Evolutionary conservation across 495 filamentous ascomycete species (phyloP).

Genomic region (Xylaria scruposa): DNA sequence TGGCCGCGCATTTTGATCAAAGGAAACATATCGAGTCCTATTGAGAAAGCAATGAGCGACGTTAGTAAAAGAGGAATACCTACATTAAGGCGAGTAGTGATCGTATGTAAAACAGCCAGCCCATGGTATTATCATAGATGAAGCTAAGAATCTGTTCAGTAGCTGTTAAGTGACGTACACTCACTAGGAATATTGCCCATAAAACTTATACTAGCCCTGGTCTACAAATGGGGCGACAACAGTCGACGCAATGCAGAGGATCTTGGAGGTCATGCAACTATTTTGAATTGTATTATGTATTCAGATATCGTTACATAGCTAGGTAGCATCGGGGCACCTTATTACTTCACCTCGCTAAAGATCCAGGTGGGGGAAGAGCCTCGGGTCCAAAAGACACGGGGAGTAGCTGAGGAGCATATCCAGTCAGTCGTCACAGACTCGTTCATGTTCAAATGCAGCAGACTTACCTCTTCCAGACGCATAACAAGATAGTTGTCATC

Average conservation of each 20-base stretch:
- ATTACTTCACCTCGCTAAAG: conserved; percentile 15
- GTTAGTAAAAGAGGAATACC: background rate
- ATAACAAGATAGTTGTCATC: conserved; percentile 71
- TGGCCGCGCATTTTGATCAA: background rate
- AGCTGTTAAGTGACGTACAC: background rate
- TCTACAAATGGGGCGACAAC: conserved; percentile 1
- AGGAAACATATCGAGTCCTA: background rate
- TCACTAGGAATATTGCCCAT: background rate
- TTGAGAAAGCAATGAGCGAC: background rate
- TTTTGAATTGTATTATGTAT: conserved; percentile 1
- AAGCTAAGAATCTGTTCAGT: background rate
- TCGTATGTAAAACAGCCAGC: background rate
- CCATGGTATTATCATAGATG: background rate
- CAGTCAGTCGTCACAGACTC: background rate
- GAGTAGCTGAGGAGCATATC: conserved; percentile 59
- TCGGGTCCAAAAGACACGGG: conserved; percentile 78
- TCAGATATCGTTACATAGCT: background rate
- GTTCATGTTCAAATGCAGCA: background rate
- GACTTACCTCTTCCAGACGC: conserved; percentile 73
- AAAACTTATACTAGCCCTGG: background rate
- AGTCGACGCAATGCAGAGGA: background rate
- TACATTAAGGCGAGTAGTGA: background rate
- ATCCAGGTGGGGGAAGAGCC: conserved; percentile 49
- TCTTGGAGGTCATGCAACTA: background rate
- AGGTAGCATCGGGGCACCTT: background rate